phyloP scores from a whole-genome alignment of 441 rosid genomes.

The Gossypium laxum region DNA sequence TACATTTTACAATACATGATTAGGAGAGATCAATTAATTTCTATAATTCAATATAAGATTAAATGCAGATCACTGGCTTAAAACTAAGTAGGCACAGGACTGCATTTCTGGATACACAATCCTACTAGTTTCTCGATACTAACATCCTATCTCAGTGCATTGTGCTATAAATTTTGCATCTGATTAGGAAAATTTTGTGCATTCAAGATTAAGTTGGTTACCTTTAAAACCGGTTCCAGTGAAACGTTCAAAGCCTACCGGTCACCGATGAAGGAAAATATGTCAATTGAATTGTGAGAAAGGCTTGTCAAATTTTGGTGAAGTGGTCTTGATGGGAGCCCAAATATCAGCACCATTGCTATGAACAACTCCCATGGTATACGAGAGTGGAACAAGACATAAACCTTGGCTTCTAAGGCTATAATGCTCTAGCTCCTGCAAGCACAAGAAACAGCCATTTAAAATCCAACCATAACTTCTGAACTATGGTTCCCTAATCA shows the following conservation, averaged over 20 bases:
- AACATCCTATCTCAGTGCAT: slow-evolving; percentile 9
- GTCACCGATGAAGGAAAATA: neutral
- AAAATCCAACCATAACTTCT: neutral
- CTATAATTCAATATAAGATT: neutral
- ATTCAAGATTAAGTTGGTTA: neutral
- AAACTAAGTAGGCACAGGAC: slow-evolving; percentile 11
- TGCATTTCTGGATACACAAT: neutral
- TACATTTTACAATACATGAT: slow-evolving; percentile 21
- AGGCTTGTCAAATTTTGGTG: slow-evolving; percentile 42
- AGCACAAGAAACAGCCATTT: neutral
- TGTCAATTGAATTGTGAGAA: slow-evolving; percentile 13
- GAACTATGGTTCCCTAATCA: neutral
- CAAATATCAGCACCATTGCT: slow-evolving; percentile 93
- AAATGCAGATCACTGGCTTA: slow-evolving; percentile 11
- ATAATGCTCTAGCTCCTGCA: slow-evolving; percentile 46
- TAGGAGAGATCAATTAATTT: neutral
- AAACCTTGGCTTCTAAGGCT: slow-evolving; percentile 64
- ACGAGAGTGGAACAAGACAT: slow-evolving; percentile 68
- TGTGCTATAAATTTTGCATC: neutral
- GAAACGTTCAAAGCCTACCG: neutral
- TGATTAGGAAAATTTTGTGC: neutral
- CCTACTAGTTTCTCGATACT: slow-evolving; percentile 11
- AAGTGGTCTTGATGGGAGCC: slow-evolving; percentile 76
- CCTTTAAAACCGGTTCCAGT: neutral
- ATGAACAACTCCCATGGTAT: slow-evolving; percentile 56